Evolutionary conservation across 1,284 basidiomycete genomes (phyloP).

Genomic region (Fomitiporia mediterranea): DNA sequence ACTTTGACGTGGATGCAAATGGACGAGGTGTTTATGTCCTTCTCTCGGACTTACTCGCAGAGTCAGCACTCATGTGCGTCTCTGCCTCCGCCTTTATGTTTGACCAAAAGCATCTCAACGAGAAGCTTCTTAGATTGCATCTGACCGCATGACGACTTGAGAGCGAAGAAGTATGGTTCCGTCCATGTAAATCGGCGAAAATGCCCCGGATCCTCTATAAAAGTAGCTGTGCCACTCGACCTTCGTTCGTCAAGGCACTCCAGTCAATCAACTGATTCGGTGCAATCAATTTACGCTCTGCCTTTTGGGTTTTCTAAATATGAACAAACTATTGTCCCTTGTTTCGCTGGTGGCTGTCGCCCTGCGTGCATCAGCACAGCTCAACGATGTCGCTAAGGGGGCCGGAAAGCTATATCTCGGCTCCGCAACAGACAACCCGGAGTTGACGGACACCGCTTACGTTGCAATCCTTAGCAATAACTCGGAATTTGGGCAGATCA

Average conservation of each 20-base stretch:
- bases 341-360: background rate
- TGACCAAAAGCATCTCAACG: background rate
- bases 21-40: background rate
- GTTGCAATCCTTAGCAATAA: slow-evolving; percentile 24
- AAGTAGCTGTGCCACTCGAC: background rate
- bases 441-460: slow-evolving; percentile 26
- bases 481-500: slow-evolving; percentile 34
- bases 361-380: slow-evolving; percentile 1
- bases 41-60: background rate
- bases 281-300: background rate
- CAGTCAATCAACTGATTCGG: too few relatives aligned
- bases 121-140: background rate
- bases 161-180: background rate
- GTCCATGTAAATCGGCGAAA: background rate
- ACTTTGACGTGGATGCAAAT: background rate
- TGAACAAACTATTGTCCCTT: background rate
- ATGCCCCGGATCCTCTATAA: background rate
- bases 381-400: slow-evolving; percentile 21
- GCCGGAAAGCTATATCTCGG: slow-evolving; percentile 28
- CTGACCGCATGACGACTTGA: background rate
- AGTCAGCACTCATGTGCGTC: background rate
- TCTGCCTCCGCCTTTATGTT: background rate
- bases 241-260: background rate
- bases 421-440: slow-evolving; percentile 25
- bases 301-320: background rate